Evolutionary conservation across 129 eudicot genomes (phyloP).

Genomic region (Helianthus annuus): DNA sequence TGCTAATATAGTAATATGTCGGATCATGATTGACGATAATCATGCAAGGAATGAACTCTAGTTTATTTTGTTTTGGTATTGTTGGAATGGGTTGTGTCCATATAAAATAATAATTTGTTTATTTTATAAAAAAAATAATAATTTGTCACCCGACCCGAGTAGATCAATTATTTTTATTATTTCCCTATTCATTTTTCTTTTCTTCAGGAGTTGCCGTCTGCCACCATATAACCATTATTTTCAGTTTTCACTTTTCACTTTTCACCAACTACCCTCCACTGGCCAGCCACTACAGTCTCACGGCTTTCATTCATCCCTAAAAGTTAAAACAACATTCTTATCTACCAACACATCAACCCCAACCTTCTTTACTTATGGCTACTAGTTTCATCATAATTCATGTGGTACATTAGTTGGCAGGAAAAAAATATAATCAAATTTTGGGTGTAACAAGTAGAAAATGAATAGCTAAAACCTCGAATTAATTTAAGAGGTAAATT

Average conservation of each 20-base stretch:
- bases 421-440: neutral
- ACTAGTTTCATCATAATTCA: neutral
- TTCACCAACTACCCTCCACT: neutral
- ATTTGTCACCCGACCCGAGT: no score
- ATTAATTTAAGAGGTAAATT: no score
- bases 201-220: neutral
- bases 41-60: no score
- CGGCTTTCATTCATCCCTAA: neutral
- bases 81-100: no score
- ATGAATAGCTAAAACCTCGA: no score
- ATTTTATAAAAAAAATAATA: no score
- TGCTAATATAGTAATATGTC: no score
- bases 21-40: no score
- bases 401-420: neutral
- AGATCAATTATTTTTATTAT: neutral
- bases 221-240: neutral
- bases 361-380: neutral
- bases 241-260: neutral
- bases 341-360: neutral
- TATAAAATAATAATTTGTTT: no score
- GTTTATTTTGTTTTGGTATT: no score
- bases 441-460: neutral
- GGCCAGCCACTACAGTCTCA: neutral
- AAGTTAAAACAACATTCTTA: neutral
- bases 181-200: neutral